Base-by-base conservation (phyloP, 106 monocot species). In the Dendrobium huoshanense region DNA sequence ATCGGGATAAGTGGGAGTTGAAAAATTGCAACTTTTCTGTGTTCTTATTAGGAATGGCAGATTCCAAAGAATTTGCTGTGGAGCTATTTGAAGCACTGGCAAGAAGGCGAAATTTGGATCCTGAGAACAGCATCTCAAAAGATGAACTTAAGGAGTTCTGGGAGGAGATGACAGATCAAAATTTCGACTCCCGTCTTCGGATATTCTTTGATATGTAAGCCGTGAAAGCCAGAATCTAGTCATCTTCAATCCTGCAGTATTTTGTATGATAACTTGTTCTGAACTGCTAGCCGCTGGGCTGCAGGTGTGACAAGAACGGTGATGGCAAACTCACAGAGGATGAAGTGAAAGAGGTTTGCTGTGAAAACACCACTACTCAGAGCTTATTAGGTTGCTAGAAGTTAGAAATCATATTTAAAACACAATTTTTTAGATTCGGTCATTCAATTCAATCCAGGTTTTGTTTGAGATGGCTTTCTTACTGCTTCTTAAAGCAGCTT, bases 201-300 rank as follows among this genome's bases (percentile, higher is more conserved):
- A 99, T 99, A 81, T 99, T 99, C 85, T 99, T 99, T 49, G 92
- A 99, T 89, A 95, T 99, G 98, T 98, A 98, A 77, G 9, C 10
- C 10, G 2, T 51, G 13, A 54, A 0, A 17, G 6, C 33, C 37
- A 31, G 2, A 25, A 8, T 42, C 29, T 65, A 15, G 25, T 33
- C 41, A 11, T 40, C 70, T 70, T 33, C 1, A 64, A 64, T 45
- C 16, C 43, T 56, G 7, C 64, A 25, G 73, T 49, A 75, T 16
- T 80, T 19, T 70, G 16, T 19, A 9, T 40, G 2, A 13, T 10
- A 70, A 11, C 4, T 27, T 70, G 74, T 42, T 41, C 43, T 55
- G 76, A 18, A 64, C 16, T 67, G 18, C 55, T 17, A 77, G n/a
- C 45, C 55, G 8, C 41, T 45, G 43, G 24, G 25, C 9, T 16